phyloP scores from a whole-genome alignment of 2,329 filamentous ascomycete species.

The Coniella lustricola region DNA sequence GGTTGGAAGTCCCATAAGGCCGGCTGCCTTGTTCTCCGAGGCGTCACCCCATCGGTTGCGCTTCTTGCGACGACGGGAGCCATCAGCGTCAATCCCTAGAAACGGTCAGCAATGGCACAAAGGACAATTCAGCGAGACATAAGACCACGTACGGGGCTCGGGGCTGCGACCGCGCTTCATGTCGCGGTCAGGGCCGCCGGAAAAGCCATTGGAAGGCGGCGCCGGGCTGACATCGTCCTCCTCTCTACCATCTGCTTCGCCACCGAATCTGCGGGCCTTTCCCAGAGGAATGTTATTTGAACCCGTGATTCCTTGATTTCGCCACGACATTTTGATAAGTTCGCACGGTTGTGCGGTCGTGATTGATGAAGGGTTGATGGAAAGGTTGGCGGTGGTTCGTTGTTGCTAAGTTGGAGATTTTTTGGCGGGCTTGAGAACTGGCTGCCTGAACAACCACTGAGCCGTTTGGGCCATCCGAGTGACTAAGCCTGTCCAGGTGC shows the following conservation, averaged over 20 bases:
- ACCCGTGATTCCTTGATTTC: slow-evolving; percentile 80
- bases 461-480: not conserved
- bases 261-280: slow-evolving; percentile 67
- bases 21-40: slow-evolving; percentile 96
- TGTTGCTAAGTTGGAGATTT: slow-evolving; percentile 5
- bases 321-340: slow-evolving; percentile 52
- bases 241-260: slow-evolving; percentile 28
- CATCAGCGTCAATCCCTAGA: slow-evolving; percentile 56
- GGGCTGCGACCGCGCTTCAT: slow-evolving; percentile 90
- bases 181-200: slow-evolving; percentile 35
- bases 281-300: slow-evolving; percentile 98
- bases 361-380: slow-evolving; percentile 9
- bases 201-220: slow-evolving; percentile 18
- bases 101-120: slow-evolving; percentile 13
- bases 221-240: slow-evolving; percentile 19
- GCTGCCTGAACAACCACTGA: not conserved
- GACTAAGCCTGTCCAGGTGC: not conserved
- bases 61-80: slow-evolving; percentile 88
- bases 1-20: slow-evolving; percentile 93
- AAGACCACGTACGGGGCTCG: slow-evolving; percentile 57
- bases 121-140: not conserved
- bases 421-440: not conserved
- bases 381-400: not conserved
- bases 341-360: slow-evolving; percentile 19
- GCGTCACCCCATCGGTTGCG: slow-evolving; percentile 97